Evolutionary conservation across 306 rosid species (phyloP).

Genomic region (Aeschynomene evenia): DNA sequence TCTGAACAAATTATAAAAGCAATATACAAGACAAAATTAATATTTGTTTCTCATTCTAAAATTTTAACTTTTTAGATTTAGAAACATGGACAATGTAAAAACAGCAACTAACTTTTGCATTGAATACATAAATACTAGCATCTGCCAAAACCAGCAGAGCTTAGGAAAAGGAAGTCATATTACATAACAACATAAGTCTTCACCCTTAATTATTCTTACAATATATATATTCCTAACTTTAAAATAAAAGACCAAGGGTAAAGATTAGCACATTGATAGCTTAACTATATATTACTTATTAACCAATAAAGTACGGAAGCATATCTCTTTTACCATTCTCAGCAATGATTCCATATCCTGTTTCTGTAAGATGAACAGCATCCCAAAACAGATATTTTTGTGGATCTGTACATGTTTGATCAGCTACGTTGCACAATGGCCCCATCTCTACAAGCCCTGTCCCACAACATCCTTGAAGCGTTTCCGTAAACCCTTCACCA

Average conservation of each 20-base stretch:
- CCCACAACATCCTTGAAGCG: constrained; percentile 47
- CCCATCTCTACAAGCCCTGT: constrained; percentile 50
- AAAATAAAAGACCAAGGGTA: too few species aligned
- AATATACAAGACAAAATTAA: not conserved
- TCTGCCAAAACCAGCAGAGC: too few species aligned
- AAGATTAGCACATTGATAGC: not conserved
- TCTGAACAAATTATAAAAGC: not conserved
- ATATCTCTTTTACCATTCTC: not conserved
- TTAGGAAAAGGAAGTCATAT: too few species aligned
- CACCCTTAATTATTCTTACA: too few species aligned
- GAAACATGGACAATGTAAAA: too few species aligned
- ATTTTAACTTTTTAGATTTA: too few species aligned
- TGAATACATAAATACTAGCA: not conserved
- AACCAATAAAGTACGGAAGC: constrained; percentile 29
- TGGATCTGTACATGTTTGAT: too few species aligned
- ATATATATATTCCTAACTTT: too few species aligned
- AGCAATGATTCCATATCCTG: constrained; percentile 22
- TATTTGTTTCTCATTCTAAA: too few species aligned
- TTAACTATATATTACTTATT: not conserved
- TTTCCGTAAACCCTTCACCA: constrained; percentile 35
- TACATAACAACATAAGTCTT: not conserved
- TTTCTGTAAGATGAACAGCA: constrained; percentile 43
- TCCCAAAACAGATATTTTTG: too few species aligned
- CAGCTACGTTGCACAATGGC: constrained; percentile 32
- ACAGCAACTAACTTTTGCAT: not conserved